Conservation (phyloP, 441 rosid genomes). For the Oxalis stricta region DNA sequence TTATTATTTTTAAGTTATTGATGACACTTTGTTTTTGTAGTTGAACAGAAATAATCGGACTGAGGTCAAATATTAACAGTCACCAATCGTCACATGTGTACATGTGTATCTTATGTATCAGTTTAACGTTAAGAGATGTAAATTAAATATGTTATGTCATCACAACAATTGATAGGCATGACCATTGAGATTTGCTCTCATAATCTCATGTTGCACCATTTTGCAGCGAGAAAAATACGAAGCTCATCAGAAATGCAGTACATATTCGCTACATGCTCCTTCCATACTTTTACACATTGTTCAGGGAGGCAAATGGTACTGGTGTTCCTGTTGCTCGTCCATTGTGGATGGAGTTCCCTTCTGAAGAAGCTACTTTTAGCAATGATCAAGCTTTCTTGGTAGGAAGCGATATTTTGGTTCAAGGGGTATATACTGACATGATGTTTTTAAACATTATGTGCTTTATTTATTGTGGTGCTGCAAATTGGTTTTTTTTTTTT, state of each 20-base stretch:
- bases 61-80: too few species aligned
- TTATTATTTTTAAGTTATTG: too few species aligned
- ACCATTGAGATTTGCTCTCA: neutral
- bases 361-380: constrained; percentile 68
- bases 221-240: constrained; percentile 72
- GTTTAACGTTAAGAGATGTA: too few species aligned
- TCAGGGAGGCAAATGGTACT: constrained; percentile 80
- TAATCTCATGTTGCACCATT: constrained; percentile 5
- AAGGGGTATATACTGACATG: constrained; percentile 88
- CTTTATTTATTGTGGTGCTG: neutral
- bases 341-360: constrained; percentile 98
- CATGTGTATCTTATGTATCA: too few species aligned
- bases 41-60: too few species aligned
- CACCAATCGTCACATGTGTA: too few species aligned
- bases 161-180: too few species aligned
- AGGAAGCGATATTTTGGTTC: constrained; percentile 80
- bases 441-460: constrained; percentile 3
- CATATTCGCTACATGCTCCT: constrained; percentile 74
- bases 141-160: too few species aligned
- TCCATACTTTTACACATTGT: constrained; percentile 86
- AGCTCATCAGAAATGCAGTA: constrained; percentile 85
- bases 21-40: too few species aligned
- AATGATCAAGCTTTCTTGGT: constrained; percentile 98
- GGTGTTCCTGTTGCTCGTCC: constrained; percentile 90
- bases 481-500: constrained; percentile 4